These are phyloP conservation scores for Tylopilus sp. DNA, from an alignment of 768 basidiomycete species.

Conservation along the genomic window DNA sequence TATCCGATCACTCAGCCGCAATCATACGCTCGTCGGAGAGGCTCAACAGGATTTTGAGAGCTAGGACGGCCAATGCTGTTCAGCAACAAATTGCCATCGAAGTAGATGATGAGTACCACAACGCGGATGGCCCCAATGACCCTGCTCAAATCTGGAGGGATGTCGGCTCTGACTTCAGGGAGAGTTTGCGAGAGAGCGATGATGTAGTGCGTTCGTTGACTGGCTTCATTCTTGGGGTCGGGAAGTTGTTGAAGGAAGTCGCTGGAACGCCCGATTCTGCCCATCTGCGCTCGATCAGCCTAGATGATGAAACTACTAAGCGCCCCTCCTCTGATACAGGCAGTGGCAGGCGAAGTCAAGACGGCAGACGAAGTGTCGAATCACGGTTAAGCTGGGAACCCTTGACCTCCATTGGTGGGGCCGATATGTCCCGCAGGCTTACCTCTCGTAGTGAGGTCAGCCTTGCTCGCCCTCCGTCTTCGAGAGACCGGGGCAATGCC, in stretches of 20 bases:
- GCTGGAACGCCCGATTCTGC: slow-evolving; percentile 31
- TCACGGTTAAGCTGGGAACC: slow-evolving; percentile 46
- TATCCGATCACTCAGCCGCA: slow-evolving; percentile 57
- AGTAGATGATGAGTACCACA: slow-evolving; percentile 46
- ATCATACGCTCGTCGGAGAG: slow-evolving; percentile 65
- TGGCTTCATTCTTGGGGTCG: slow-evolving; percentile 70
- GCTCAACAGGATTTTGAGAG: slow-evolving; percentile 58
- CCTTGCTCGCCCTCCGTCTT: slow-evolving; percentile 24
- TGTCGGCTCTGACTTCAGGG: slow-evolving; percentile 70
- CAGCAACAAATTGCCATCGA: slow-evolving; percentile 77
- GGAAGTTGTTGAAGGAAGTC: slow-evolving; percentile 62
- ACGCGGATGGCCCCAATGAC: slow-evolving; percentile 29
- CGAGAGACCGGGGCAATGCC: slow-evolving; percentile 24
- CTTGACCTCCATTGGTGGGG: slow-evolving; percentile 14
- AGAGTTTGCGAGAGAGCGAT: slow-evolving; percentile 68
- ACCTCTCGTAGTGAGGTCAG: slow-evolving; percentile 23
- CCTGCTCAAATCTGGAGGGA: slow-evolving; percentile 61
- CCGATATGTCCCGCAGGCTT: slow-evolving; percentile 27
- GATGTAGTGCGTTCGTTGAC: slow-evolving; percentile 77
- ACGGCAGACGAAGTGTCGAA: slow-evolving; percentile 53
- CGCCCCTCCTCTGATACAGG: slow-evolving; percentile 33
- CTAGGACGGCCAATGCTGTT: slow-evolving; percentile 54
- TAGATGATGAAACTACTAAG: slow-evolving; percentile 47
- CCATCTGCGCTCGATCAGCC: slow-evolving; percentile 49
- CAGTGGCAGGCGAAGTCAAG: slow-evolving; percentile 48